Evolutionary conservation across 1,284 basidiomycete species (phyloP), one percentile per base, ranked within the genome.

Genomic region (Microbotryomycetes sp.): DNA sequence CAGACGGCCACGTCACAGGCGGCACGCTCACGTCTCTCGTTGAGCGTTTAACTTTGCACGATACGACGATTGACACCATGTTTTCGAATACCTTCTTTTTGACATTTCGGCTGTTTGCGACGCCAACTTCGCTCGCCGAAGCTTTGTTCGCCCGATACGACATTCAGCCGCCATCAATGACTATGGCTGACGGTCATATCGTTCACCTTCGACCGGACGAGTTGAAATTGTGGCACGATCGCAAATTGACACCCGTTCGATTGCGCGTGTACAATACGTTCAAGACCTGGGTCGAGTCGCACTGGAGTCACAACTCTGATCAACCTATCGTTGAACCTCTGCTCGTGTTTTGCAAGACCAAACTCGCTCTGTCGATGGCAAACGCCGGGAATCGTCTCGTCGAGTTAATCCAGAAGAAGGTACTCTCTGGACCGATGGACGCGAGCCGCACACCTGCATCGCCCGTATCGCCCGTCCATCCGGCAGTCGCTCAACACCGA

Each of bases 41-140:
- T 9, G 92, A 94, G 76, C 91, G 89, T 77, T 88, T 98, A 85
- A 94, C 93, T n/a, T 89, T 92, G 2, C 89, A 94, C 72, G 90
- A 92, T 71, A 85, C 85, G 52, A 83, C 89, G 53, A 76, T 77
- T 60, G 92, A 97, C 70, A 80, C 86, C 18, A 83, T 84, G 0
- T 92, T 97, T 73, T 82, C 86, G 26, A 83, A 85, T 1, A 87
- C 93, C 18, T 97, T 98, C 79, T 94, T 93, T 80, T 79, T 93
- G 72, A 96, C 92, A 1, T 98, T 98, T 81, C 84, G 94, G n/a
- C 77, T 97, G 65, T 97, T 97, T 76, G 85, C 88, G 1, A 84
- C 86, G 0, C 88, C 94, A 0, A 61, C 76, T 6, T 85, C 88
- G 60, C 82, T 98, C 29, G 81, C 89, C 1, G 82, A 87, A 11